Evolutionary conservation across 2,329 filamentous ascomycete genomes (phyloP), one percentile per base, ranked within the genome.

Genomic region (Sarocladiaceae sp.): DNA sequence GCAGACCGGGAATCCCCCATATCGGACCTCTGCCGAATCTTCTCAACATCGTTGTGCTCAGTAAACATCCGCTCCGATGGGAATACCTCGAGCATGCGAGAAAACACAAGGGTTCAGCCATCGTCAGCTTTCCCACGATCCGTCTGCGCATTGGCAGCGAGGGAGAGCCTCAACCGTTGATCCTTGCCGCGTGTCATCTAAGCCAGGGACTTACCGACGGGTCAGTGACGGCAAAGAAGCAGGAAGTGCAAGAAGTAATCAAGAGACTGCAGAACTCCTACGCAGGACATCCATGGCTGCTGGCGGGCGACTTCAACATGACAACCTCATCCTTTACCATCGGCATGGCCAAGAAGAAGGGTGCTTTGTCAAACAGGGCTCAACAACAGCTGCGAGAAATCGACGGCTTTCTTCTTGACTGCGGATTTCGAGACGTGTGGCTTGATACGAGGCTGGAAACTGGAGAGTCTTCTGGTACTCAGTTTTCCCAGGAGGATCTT

Each of bases 281-380:
- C 19, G 16, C 3, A 9, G 45, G 58, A 0, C 67, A 71, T 29
- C 67, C 76, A 4, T 78, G 73, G 65, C 62, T 83, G 3, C 52
- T 85, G 16, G 74, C 75, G 0, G 82, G 82, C 3, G 80, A 84
- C 54, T 80, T 83, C 56, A 85, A 85, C 51, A 63, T 84, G 19
- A 66, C 73, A 6, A 82, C 79, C 1, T 85, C 81, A 1, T 61
- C 66, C 2, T 66, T 68, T 43, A 76, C 78, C 0, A 72, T 84
- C 26, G 63, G 73, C 10, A 61, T 65, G 3, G 77, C 80, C 0
- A 50, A 75, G 2, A 67, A 69, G 45, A 70, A 65, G 43, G 71
- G 72, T n/a, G 59, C 65, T 4, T 73, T 85, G n/a, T 76, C 76
- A 0, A 37, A 56, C 1, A 65, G 73, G 40, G 73, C 74, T 1